phyloP scores from a whole-genome alignment of 2,329 filamentous ascomycete genomes.

The Colletotrichum sp. region DNA sequence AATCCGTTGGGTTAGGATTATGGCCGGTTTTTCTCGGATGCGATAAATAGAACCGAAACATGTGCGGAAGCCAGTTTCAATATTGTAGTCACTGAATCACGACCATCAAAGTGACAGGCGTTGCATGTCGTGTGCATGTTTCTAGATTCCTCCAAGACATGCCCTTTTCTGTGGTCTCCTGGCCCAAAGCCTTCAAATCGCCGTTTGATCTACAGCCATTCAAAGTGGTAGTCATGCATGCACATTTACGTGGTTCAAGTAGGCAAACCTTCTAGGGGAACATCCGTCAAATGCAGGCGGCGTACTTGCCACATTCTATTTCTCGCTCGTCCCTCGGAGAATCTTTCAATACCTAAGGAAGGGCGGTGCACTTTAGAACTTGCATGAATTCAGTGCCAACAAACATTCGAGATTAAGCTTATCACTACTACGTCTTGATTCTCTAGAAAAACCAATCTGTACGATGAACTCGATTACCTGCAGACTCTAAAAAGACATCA shows the following conservation, averaged over 20 bases:
- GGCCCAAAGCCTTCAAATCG: neutral
- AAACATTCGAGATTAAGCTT: neutral
- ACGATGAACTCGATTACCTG: neutral
- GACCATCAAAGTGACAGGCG: neutral
- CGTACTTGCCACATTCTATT: neutral
- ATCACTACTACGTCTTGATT: neutral
- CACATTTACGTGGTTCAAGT: neutral
- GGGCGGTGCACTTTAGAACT: neutral
- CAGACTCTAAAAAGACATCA: neutral
- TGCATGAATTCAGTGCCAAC: neutral
- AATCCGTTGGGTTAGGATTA: neutral
- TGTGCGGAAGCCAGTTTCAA: neutral
- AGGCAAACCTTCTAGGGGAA: neutral
- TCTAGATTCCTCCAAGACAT: neutral
- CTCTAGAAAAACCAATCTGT: rapidly evolving
- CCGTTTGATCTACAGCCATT: neutral
- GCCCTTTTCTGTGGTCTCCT: neutral
- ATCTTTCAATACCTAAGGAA: neutral
- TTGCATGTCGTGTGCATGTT: neutral
- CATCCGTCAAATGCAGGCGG: neutral
- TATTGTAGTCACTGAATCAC: neutral
- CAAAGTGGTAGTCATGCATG: neutral
- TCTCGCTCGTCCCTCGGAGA: neutral
- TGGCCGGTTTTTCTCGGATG: rapidly evolving
- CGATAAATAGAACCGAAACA: neutral